phyloP scores from a whole-genome alignment of 2,329 filamentous ascomycete species.

The Hirsutella minnesotensis region DNA sequence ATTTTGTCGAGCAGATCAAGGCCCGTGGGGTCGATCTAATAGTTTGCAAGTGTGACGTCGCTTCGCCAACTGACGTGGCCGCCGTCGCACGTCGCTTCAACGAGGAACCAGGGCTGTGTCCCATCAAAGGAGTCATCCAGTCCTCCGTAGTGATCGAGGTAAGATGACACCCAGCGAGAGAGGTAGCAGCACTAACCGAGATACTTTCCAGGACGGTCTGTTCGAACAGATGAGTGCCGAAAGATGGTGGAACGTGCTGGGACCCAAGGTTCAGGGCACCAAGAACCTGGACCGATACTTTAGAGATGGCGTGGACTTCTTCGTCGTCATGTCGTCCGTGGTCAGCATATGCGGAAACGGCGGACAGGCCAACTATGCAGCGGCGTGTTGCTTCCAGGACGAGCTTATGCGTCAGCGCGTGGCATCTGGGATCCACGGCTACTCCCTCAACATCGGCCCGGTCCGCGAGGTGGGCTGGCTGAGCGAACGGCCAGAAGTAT shows the following conservation, averaged over 20 bases:
- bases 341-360: constrained; percentile 20
- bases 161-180: too few species aligned
- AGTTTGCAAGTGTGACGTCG: not conserved
- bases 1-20: not conserved
- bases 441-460: constrained; percentile 12
- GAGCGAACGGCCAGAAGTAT: too few species aligned
- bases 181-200: constrained; percentile 4
- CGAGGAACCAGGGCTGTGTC: constrained; percentile 2
- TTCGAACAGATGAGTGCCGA: constrained; percentile 24
- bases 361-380: constrained; percentile 27
- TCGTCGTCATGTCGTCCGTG: constrained; percentile 25
- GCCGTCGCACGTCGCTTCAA: too few species aligned
- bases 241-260: constrained; percentile 22
- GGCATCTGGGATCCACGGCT: constrained; percentile 6
- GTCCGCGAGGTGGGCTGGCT: constrained; percentile 10
- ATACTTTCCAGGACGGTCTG: constrained; percentile 20
- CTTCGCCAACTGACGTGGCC: constrained; percentile 2
- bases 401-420: constrained; percentile 15
- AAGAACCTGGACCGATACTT: constrained; percentile 27
- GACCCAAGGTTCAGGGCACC: constrained; percentile 28
- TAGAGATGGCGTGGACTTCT: constrained; percentile 24
- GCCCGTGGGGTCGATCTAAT: not conserved
- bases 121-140: constrained; percentile 28
- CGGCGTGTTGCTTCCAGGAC: constrained; percentile 23
- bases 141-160: constrained; percentile 16